Base-by-base conservation (phyloP, 2,329 filamentous ascomycete genomes). In the Decorospora gaudefroyi region DNA sequence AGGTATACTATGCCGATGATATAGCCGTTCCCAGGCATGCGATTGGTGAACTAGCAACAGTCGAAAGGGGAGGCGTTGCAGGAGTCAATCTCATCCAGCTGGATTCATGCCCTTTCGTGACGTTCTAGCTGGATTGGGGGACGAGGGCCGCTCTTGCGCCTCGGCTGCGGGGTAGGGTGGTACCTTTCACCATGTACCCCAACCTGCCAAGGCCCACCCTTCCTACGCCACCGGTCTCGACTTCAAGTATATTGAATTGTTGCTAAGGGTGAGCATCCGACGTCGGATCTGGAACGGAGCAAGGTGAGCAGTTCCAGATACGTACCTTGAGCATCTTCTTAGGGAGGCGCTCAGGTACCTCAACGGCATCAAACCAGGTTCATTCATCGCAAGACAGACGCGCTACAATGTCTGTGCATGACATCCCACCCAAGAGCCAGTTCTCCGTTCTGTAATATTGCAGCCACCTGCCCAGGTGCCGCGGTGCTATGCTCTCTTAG, bases 91-190 rank as follows among this genome's bases (percentile, higher is more conserved):
- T n/a, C n/a, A 10, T 23, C 6, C 21, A 23, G 6, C 6, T 23
- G 17, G 41, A 32, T 38, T 38, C 41, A 36, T 27, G 22, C 18
- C 27, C 26, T 15, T 42, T 9, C 25, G 26, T 16, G 25, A 46
- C 23, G 29, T 23, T 18, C 42, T 46, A 49, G 49, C 22, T 42
- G 18, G 15, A 29, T 41, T 17, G 13, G 17, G 26, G 49, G 9
- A 27, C 17, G 21, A 23, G 17, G 19, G 17, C 35, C 39, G 28
- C 34, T 29, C 42, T 13, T 25, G 30, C 32, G 25, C n/a, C n/a
- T 21, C 21, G 22, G n/a, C 35, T 21, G 38, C 26, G 38, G 43
- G 39, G 43, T 43, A 42, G 33, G 19, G 31, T 27, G 17, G 26
- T 39, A 18, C 26, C 16, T 29, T 29, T 7, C 12, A 17, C n/a